These are phyloP conservation scores for Candida coleopterorum DNA, from an alignment of 805 yeast genomes.

Conservation along the genomic window DNA sequence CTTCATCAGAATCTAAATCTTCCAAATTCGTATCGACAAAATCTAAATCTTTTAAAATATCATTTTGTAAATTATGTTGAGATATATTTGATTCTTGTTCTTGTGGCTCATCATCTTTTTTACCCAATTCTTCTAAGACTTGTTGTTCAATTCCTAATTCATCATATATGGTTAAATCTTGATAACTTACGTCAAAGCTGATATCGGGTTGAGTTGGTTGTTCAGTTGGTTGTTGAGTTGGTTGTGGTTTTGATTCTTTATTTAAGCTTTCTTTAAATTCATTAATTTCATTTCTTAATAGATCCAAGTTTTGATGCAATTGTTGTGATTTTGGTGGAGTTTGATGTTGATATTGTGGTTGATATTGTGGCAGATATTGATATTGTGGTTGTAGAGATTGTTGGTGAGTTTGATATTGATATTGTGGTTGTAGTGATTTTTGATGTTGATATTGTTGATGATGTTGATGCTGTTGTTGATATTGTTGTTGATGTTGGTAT, in stretches of 20 bases:
- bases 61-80: not conserved
- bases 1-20: not conserved
- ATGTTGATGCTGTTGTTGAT: not conserved
- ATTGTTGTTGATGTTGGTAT: not conserved
- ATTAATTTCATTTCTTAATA: conserved; percentile 38
- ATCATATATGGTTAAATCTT: conserved; percentile 37
- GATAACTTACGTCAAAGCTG: conserved; percentile 36
- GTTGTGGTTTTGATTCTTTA: conserved; percentile 15
- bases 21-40: not conserved
- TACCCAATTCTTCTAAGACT: conserved; percentile 18
- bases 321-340: conserved; percentile 23
- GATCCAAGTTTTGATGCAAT: conserved; percentile 37
- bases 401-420: not conserved
- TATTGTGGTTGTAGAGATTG: not conserved
- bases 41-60: conserved; percentile 2
- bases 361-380: not conserved
- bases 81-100: conserved; percentile 1
- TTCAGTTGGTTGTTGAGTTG: not conserved
- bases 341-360: not conserved
- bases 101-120: not conserved
- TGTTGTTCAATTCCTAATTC: conserved; percentile 32
- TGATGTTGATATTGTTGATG: not conserved
- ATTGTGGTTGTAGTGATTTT: not conserved
- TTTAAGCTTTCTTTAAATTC: conserved; percentile 41
- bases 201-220: conserved; percentile 16